Evolutionary conservation across 345 rosid species (phyloP), one percentile per base, ranked within the genome.

Genomic region (Laguncularia racemosa): DNA sequence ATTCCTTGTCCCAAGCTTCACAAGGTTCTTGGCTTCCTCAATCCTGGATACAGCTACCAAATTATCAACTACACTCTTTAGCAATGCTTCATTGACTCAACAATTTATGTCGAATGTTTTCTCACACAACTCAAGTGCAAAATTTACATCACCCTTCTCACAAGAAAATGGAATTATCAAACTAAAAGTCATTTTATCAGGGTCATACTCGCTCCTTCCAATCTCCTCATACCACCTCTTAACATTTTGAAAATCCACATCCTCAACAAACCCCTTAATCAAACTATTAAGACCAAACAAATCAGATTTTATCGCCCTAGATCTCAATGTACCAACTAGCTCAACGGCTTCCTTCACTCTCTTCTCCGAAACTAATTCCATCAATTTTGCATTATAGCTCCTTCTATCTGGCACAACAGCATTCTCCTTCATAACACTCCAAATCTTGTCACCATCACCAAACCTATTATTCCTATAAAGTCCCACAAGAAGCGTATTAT

Each of bases 1-100:
- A 58, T 70, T 76, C 2, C 63, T 46, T 60, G 75, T 83, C 3
- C 76, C 83, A 33, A 75, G 67, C 57, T 83, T 55, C 72, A 77
- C 84, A 16, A 91, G 69, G 76, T 78, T 57, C 76, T 56, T 70
- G 9, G 90, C 95, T 58, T 80, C 84, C 55, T 80, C 75, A 26
- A 53, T 48, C 80, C 53, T 85, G 12, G 78, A 76, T 62, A 59
- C 73, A 61, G 73, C 58, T 50, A 76, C 72, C 79, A 85, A 71
- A 38, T 52, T 57, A 59, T 78, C 83, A 12, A 85, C 77, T 57
- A 81, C 91, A 1, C 46, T 73, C 73, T 84, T 87, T 61, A 77
- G 61, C 58, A 77, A 13, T 20, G 68, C 66, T 33, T 53, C 72
- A 48, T 68, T 70, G 45, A 84, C 69, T 46, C 61, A 55, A 40